Conservation (phyloP, 2,329 filamentous ascomycete genomes). For the Calonectria crousiana region DNA sequence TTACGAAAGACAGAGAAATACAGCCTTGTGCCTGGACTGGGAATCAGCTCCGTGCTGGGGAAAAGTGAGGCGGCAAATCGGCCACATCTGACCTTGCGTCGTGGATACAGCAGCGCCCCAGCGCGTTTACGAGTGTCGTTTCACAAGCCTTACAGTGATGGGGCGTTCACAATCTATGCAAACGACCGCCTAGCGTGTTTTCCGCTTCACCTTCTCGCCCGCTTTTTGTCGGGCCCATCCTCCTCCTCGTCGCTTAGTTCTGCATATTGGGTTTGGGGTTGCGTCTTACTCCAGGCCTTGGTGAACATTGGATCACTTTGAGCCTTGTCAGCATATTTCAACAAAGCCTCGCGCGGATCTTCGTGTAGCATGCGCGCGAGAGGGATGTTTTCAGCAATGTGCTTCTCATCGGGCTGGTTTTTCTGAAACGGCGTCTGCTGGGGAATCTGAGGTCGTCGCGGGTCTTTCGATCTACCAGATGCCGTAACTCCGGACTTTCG, state of each 20-base stretch:
- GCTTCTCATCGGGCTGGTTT: conserved; percentile 88
- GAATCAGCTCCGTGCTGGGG: not conserved
- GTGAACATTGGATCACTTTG: conserved; percentile 96
- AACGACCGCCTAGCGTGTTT: conserved; percentile 18
- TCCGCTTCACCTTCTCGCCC: conserved; percentile 61
- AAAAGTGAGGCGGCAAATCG: conserved; percentile 17
- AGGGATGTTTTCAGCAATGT: conserved; percentile 89
- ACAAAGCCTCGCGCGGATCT: conserved; percentile 90
- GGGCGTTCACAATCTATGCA: conserved; percentile 17
- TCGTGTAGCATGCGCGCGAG: conserved; percentile 95
- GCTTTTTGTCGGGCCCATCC: conserved; percentile 76
- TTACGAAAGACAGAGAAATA: not conserved
- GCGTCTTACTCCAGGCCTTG: conserved; percentile 90
- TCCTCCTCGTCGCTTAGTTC: conserved; percentile 90
- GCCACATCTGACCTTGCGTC: not conserved
- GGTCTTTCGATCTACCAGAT: conserved; percentile 82
- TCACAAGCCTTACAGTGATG: conserved; percentile 23
- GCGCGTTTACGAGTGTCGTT: conserved; percentile 17
- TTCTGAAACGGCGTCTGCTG: conserved; percentile 91
- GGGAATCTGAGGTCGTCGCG: conserved; percentile 86
- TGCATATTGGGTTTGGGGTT: conserved; percentile 92
- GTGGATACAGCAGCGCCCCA: not conserved
- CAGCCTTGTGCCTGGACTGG: not conserved
- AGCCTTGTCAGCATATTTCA: conserved; percentile 95
- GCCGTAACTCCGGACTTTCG: conserved; percentile 78